Base-by-base conservation (phyloP, 2,329 filamentous ascomycete genomes). In the Aspergillus sojae region DNA sequence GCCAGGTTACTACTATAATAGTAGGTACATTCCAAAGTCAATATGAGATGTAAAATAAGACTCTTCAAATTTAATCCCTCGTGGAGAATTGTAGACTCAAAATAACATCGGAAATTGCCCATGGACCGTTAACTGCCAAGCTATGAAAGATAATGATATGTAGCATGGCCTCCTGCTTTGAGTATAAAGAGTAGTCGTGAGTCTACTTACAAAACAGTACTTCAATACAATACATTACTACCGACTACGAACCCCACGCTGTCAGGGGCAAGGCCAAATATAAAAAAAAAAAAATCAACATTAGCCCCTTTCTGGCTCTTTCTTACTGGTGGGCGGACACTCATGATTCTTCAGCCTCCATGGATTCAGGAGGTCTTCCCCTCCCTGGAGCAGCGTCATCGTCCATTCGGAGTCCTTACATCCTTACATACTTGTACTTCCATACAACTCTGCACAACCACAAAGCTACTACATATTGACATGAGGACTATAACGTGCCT, bases 261-360 rank as follows among this genome's bases (percentile, higher is more conserved):
- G 52, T 55, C 52, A 55, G 52, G 52, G 52, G 52, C 32, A 55
- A 28, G 50, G 28, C 16, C 30, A 21, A 53, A 53, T 23, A 53
- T 30, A 32, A 53, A 53, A 21, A 32, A 53, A 53, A 21, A 34
- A 32, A 34, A 53, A 26, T 14, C 45, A 23, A 12, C 45, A 48
- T 16, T 32, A 55, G 12, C 52, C 52, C 52, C 52, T 55, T 55
- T 55, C 32, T 19, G 23, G 32, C 5, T 14, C 5, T 54, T 36
- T 54, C 5, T 32, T 36, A 34, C 52, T 54, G 52, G 52, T 55
- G 30, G 52, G n/a, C 19, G 19, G 48, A 11, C 19, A 32, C 21
- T 39, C 11, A 36, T 23, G 11, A n/a, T 55, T 55, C 52, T 55
- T 55, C 52, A 55, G 52, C 52, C 52, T 55, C 34, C 32, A 19